These are phyloP conservation scores for Adansonia gregorii DNA, from an alignment of 441 rosid genomes.

Conservation along the genomic window DNA sequence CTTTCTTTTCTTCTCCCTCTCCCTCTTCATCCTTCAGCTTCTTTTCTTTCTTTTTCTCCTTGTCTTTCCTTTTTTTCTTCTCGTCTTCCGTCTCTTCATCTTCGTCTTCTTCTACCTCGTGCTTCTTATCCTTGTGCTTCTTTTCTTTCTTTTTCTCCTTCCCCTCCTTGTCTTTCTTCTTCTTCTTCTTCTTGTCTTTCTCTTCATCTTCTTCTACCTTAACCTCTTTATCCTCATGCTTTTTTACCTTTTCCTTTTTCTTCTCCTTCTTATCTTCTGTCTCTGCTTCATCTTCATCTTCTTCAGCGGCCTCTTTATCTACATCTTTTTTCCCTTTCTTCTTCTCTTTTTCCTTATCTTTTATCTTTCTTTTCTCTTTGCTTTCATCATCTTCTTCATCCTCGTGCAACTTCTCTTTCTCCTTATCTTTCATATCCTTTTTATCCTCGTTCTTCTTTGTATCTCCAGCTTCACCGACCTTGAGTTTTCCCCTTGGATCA, in stretches of 20 bases:
- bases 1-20: neutral
- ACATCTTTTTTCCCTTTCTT: neutral
- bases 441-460: slow-evolving; percentile 29
- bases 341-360: neutral
- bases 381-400: slow-evolving; percentile 22
- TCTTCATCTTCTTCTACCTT: neutral
- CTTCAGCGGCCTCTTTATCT: neutral
- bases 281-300: neutral
- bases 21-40: too few species aligned
- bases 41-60: neutral
- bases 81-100: neutral
- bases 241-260: neutral
- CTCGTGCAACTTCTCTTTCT: neutral
- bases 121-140: neutral
- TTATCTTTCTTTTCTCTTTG: neutral
- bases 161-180: too few species aligned
- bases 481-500: neutral
- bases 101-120: neutral
- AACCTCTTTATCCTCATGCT: neutral
- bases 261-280: neutral
- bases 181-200: neutral
- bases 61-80: neutral
- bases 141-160: neutral
- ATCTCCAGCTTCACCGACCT: slow-evolving; percentile 1
- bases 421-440: slow-evolving; percentile 22